These are phyloP conservation scores for Xylariaceae sp. DNA, from an alignment of 2,329 filamentous ascomycete genomes.

Conservation along the genomic window DNA sequence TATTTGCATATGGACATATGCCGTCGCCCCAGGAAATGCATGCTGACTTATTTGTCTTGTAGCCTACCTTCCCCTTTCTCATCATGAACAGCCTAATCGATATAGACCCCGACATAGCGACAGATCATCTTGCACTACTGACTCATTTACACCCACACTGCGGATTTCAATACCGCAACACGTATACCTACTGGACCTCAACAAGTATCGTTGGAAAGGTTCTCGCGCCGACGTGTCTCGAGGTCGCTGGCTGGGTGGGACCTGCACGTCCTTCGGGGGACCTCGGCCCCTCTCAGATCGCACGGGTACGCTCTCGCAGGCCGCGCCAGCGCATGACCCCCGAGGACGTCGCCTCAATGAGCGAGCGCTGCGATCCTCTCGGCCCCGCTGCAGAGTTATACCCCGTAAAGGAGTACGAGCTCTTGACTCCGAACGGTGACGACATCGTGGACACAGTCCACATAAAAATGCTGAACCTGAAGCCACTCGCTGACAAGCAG, in stretches of 20 bases:
- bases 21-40: background rate
- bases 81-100: slow-evolving; percentile 82
- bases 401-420: slow-evolving; percentile 71
- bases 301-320: slow-evolving; percentile 67
- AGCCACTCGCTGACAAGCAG: slow-evolving; percentile 48
- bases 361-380: slow-evolving; percentile 70
- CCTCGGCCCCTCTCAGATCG: slow-evolving; percentile 72
- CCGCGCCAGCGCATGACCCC: slow-evolving; percentile 63
- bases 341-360: slow-evolving; percentile 70
- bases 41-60: slow-evolving; percentile 28
- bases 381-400: slow-evolving; percentile 68
- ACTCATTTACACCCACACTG: slow-evolving; percentile 72
- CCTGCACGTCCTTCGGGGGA: slow-evolving; percentile 73
- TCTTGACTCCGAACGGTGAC: slow-evolving; percentile 63
- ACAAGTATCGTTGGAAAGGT: slow-evolving; percentile 78
- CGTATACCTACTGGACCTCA: slow-evolving; percentile 79
- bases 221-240: slow-evolving; percentile 72
- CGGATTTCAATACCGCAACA: slow-evolving; percentile 77
- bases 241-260: slow-evolving; percentile 77
- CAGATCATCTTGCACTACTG: slow-evolving; percentile 69
- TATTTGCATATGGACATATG: background rate
- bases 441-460: slow-evolving; percentile 70
- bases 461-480: slow-evolving; percentile 71
- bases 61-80: slow-evolving; percentile 72
- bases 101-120: slow-evolving; percentile 72